A percentile compares a stretch with the other conserved stretches of the same genome.
Evolutionary conservation across 192 early-diverging fungal genomes (phyloP).

Genomic region (Coemansia pectinata): DNA sequence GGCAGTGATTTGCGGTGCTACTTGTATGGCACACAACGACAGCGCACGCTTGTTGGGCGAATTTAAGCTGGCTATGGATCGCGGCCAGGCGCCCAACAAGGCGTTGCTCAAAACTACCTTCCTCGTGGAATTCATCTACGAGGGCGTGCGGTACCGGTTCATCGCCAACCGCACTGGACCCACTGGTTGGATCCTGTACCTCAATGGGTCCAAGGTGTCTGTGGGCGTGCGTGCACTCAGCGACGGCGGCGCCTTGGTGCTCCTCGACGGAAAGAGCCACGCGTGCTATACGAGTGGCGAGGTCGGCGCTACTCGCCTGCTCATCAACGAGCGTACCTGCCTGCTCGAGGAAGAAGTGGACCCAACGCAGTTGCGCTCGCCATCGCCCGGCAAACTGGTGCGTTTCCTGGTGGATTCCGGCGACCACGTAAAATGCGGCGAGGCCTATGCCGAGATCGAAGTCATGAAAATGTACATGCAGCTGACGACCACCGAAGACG

Average conservation of each 20-base stretch:
- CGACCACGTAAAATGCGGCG: slow-evolving; percentile 81
- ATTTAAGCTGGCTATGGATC: slow-evolving; percentile 83
- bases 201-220: slow-evolving; percentile 81
- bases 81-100: slow-evolving; percentile 88
- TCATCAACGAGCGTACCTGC: slow-evolving; percentile 89
- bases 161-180: slow-evolving; percentile 78
- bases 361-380: slow-evolving; percentile 93
- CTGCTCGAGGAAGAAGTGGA: slow-evolving; percentile 96
- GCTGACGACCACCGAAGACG: slow-evolving; percentile 86
- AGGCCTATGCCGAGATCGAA: slow-evolving; percentile 98
- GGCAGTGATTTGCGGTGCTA: slow-evolving; percentile 89
- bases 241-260: slow-evolving; percentile 89
- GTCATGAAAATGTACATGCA: slow-evolving; percentile 99
- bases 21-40: slow-evolving; percentile 75
- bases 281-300: slow-evolving; percentile 91
- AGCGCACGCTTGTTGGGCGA: slow-evolving; percentile 68
- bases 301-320: slow-evolving; percentile 81
- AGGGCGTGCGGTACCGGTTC: slow-evolving; percentile 90
- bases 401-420: slow-evolving; percentile 92
- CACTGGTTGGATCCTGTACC: slow-evolving; percentile 72
- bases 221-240: slow-evolving; percentile 83
- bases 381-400: slow-evolving; percentile 96
- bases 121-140: slow-evolving; percentile 90
- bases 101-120: slow-evolving; percentile 71
- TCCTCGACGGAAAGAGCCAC: slow-evolving; percentile 90